Conservation (phyloP, 768 basidiomycete species). For the Tricholoma flavovirens region DNA sequence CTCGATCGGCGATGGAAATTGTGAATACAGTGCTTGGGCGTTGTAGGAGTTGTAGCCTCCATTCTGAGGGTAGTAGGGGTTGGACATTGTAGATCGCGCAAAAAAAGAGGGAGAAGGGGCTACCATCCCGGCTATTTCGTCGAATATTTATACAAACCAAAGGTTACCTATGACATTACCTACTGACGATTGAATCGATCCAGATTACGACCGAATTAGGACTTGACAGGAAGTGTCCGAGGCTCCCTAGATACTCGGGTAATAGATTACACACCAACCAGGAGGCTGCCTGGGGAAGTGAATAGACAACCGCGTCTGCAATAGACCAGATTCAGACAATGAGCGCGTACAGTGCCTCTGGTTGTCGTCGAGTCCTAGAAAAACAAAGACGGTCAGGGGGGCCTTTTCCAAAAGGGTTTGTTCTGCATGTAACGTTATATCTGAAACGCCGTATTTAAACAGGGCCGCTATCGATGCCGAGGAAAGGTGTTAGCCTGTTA, state of each 20-base stretch:
- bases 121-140: background rate
- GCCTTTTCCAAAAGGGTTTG: background rate
- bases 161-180: background rate
- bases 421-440: background rate
- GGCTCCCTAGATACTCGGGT: background rate
- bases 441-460: background rate
- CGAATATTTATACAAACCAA: background rate
- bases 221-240: slow-evolving; percentile 2
- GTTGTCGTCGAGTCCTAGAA: background rate
- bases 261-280: background rate
- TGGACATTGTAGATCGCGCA: background rate
- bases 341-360: background rate
- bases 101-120: background rate
- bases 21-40: background rate
- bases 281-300: background rate
- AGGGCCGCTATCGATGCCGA: background rate
- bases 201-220: background rate
- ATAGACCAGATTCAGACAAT: background rate
- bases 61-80: background rate
- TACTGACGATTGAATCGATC: background rate
- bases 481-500: background rate
- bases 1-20: slow-evolving; percentile 2
- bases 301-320: background rate
- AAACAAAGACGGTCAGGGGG: background rate
- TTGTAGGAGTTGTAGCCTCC: background rate